These are phyloP conservation scores for Pseudotulostoma volvatum DNA, from an alignment of 495 filamentous ascomycete genomes.

Conservation along the genomic window DNA sequence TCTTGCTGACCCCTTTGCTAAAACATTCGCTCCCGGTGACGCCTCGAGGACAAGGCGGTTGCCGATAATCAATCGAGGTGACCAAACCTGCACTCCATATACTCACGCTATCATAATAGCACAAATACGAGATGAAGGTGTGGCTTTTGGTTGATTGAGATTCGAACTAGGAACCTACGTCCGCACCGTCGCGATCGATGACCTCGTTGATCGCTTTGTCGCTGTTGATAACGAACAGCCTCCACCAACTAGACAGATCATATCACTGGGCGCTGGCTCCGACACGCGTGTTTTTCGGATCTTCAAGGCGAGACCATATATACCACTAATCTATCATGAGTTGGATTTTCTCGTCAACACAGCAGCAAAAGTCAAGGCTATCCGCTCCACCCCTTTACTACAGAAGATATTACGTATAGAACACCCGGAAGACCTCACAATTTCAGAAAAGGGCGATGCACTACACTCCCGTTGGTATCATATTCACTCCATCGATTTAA, in stretches of 20 bases:
- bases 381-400: slow-evolving; percentile 26
- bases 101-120: slow-evolving; percentile 3
- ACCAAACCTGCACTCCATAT: not conserved
- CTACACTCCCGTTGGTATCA: slow-evolving; percentile 41
- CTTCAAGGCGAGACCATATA: slow-evolving; percentile 16
- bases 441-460: slow-evolving; percentile 23
- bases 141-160: too few species aligned
- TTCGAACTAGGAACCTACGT: slow-evolving; percentile 92
- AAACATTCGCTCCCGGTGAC: slow-evolving; percentile 35
- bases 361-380: slow-evolving; percentile 40
- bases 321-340: slow-evolving; percentile 65
- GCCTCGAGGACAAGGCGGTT: slow-evolving; percentile 37
- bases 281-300: slow-evolving; percentile 78
- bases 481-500: slow-evolving; percentile 70
- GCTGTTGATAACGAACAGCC: slow-evolving; percentile 8
- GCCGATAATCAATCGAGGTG: slow-evolving; percentile 89
- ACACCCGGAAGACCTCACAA: slow-evolving; percentile 10
- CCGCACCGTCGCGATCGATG: slow-evolving; percentile 73
- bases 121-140: too few species aligned
- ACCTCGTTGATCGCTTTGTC: slow-evolving; percentile 59
- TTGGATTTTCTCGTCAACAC: slow-evolving; percentile 75
- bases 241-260: slow-evolving; percentile 52
- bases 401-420: slow-evolving; percentile 18
- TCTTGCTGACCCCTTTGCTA: slow-evolving; percentile 64
- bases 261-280: slow-evolving; percentile 86